Evolutionary conservation across 805 yeast genomes (phyloP).

Genomic region (Debaryomyces maramus): DNA sequence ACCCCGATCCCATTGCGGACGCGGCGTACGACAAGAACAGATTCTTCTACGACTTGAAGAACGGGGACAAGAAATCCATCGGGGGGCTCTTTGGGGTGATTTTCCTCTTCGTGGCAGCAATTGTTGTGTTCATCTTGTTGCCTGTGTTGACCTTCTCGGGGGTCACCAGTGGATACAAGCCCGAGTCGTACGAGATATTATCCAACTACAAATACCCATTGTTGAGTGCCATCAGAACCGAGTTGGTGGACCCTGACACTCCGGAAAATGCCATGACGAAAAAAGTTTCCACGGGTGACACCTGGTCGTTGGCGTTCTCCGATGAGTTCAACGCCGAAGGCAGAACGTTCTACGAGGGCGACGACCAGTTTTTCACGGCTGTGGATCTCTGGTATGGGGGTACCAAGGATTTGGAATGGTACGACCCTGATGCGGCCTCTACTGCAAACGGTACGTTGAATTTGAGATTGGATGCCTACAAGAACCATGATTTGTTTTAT

Average conservation of each 20-base stretch:
- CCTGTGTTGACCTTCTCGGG: conserved; percentile 89
- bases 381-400: conserved; percentile 83
- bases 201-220: conserved; percentile 57
- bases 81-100: conserved; percentile 65
- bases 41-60: conserved; percentile 61
- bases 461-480: conserved; percentile 76
- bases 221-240: conserved; percentile 58
- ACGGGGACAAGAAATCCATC: conserved; percentile 61
- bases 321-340: conserved; percentile 93
- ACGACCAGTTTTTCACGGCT: conserved; percentile 89
- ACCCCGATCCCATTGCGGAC: conserved; percentile 93
- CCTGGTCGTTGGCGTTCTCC: conserved; percentile 78
- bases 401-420: conserved; percentile 91
- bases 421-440: conserved; percentile 84
- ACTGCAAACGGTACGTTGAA: conserved; percentile 72
- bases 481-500: conserved; percentile 76
- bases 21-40: conserved; percentile 78
- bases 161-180: conserved; percentile 34
- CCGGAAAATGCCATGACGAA: conserved; percentile 53
- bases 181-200: conserved; percentile 43
- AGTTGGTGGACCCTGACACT: conserved; percentile 69
- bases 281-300: conserved; percentile 57
- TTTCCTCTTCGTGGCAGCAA: conserved; percentile 56
- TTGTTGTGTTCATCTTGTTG: conserved; percentile 69
- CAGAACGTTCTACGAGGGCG: conserved; percentile 84